Base-by-base conservation (phyloP, 805 yeast species). In the Sungouiozyma intestinalis region DNA sequence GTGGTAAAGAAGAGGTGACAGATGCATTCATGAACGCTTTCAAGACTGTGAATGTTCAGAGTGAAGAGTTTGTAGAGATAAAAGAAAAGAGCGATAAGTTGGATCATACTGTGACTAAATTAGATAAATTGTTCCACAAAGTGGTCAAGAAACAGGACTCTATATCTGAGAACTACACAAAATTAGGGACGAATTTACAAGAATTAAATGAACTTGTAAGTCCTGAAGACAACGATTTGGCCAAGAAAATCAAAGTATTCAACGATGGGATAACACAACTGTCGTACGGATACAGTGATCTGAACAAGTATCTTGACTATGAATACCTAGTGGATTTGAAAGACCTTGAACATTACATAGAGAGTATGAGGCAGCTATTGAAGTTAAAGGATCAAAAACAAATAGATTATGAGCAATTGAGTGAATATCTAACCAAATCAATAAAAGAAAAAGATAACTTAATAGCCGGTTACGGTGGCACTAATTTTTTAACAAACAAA, bases 21-120 rank as follows among this genome's bases (percentile, higher is more conserved):
- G 98, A 90, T 56, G 81, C 84, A 2, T 78, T 92, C 35, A 83
- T 90, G 81, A 90, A 90, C 57, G 94, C 94, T n/a, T 85, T 90
- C 55, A 81, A 90, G 43, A 80, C 85, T 39, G 79, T 81, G 4
- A 68, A 73, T 38, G 64, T 69, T 40, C 85, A 79, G 52, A 77
- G 75, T 47, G 77, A 81, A 36, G 96, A 85, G 54, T 85, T 90
- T 51, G 70, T 80, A 39, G 92, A 82, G 50, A 86, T 90, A 35
- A 78, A 77, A 49, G 95, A 86, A 52, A 77, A 83, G 48, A 74
- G 88, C 16, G 85, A 83, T 51, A 85, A 85, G 59, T 66, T 90
- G 42, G 92, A 86, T 55, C 95, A 85, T 48, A 88, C 87, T 58
- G 69, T 92, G 36, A 63, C 70, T 27, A 82, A 80, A 54, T 74